phyloP scores from a whole-genome alignment of 1,284 basidiomycete species.

The Erythrobasidium hasegawianum region DNA sequence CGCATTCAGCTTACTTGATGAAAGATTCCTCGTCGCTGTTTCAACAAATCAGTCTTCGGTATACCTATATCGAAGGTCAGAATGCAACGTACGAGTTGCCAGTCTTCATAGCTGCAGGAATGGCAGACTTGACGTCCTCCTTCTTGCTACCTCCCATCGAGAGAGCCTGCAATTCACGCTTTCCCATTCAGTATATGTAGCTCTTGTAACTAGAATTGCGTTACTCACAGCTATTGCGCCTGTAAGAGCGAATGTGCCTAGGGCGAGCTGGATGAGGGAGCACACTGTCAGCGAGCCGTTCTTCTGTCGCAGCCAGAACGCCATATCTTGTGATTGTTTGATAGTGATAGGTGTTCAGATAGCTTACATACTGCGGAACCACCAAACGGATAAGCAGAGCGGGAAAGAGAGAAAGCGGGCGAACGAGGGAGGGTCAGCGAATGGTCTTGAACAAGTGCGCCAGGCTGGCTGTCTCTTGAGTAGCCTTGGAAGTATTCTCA shows the following conservation, averaged over 20 bases:
- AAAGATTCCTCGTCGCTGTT: slow-evolving; percentile 32
- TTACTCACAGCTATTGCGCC: slow-evolving; percentile 19
- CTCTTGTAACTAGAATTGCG: too few relatives aligned
- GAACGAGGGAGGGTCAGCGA: not conserved
- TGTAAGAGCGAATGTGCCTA: slow-evolving; percentile 30
- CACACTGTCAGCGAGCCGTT: too few relatives aligned
- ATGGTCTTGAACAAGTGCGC: too few relatives aligned
- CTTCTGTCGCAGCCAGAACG: too few relatives aligned
- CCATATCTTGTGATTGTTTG: too few relatives aligned
- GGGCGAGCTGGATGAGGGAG: slow-evolving; percentile 35
- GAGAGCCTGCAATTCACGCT: slow-evolving; percentile 13
- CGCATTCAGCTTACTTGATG: slow-evolving; percentile 35
- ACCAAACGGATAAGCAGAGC: not conserved
- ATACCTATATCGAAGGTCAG: not conserved
- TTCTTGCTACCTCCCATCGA: slow-evolving; percentile 33
- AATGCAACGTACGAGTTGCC: slow-evolving; percentile 22
- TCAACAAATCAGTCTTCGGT: not conserved
- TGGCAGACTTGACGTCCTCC: slow-evolving; percentile 15
- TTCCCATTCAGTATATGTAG: not conserved
- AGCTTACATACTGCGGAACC: slow-evolving; percentile 27
- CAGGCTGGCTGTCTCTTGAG: too few relatives aligned
- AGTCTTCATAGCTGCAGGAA: slow-evolving; percentile 9
- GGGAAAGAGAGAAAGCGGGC: slow-evolving; percentile 7
- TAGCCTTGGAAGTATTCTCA: too few relatives aligned
- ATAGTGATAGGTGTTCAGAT: too few relatives aligned